These are phyloP conservation scores for Lentinus polychrous DNA, from an alignment of 1,284 basidiomycete species.

Conservation along the genomic window DNA sequence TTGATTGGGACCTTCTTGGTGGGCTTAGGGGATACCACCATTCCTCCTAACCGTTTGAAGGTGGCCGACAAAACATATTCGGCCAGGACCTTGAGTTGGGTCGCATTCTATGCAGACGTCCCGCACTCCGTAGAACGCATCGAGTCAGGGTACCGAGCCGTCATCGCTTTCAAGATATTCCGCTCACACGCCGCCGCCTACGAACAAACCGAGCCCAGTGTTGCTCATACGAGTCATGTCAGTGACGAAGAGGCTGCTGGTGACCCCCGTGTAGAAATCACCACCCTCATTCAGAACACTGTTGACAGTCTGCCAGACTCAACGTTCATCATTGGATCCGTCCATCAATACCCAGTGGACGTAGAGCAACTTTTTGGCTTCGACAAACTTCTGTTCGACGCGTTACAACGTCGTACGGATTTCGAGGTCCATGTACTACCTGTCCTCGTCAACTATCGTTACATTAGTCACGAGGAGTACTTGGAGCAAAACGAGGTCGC, in stretches of 20 bases:
- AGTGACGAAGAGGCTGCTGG: background rate
- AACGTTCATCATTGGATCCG: conserved; percentile 24
- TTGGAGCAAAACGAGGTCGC: conserved; percentile 5
- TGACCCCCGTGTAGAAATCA: background rate
- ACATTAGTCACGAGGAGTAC: background rate
- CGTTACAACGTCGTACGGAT: conserved; percentile 8
- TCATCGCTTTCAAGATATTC: conserved; percentile 29
- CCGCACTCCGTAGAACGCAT: conserved; percentile 23
- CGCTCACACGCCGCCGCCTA: background rate
- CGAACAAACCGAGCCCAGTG: background rate
- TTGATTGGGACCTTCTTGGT: conserved; percentile 26
- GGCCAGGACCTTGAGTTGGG: conserved; percentile 20
- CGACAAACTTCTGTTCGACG: conserved; percentile 19
- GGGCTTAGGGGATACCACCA: conserved; percentile 20
- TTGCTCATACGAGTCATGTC: conserved; percentile 4
- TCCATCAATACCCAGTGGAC: conserved; percentile 22
- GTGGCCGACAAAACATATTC: conserved; percentile 10
- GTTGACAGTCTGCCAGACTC: background rate
- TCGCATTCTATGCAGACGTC: conserved; percentile 33
- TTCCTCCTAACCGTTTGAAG: conserved; percentile 4
- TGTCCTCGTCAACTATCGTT: conserved; percentile 13
- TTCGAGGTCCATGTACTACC: conserved; percentile 21
- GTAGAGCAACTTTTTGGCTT: conserved; percentile 19
- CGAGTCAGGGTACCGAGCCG: conserved; percentile 19
- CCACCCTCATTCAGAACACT: conserved; percentile 11